A percentile compares a stretch with the other conserved stretches of the same genome.
phyloP scores from a whole-genome alignment of 345 rosid genomes.

The Gossypium longicalyx region DNA sequence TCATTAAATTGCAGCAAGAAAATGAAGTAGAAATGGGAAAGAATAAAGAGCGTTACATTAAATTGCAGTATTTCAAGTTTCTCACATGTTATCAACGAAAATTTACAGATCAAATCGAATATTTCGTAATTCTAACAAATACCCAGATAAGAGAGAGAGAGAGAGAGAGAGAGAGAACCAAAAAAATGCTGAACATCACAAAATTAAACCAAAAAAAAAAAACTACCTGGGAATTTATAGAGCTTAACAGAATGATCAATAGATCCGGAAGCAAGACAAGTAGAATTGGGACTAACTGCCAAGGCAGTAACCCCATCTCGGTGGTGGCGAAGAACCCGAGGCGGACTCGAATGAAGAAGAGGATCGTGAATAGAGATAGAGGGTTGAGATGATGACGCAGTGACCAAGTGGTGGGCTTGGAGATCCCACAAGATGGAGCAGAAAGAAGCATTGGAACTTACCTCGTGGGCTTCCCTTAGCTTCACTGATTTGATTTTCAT shows the following conservation, averaged over 20 bases:
- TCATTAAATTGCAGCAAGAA: not conserved
- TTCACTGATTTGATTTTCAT: slow-evolving; percentile 80
- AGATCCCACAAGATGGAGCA: slow-evolving; percentile 92
- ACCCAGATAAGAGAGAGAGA: not conserved
- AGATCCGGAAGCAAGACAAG: slow-evolving; percentile 94
- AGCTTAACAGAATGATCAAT: slow-evolving; percentile 94
- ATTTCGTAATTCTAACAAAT: not conserved
- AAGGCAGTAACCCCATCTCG: slow-evolving; percentile 88
- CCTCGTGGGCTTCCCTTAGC: slow-evolving; percentile 80
- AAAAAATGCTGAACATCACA: too few relatives aligned
- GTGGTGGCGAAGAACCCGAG: slow-evolving; percentile 82
- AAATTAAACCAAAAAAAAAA: not conserved
- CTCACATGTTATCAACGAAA: not conserved
- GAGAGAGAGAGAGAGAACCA: not conserved
- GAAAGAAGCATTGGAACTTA: slow-evolving; percentile 46
- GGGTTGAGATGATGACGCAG: slow-evolving; percentile 81
- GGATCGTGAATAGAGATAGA: slow-evolving; percentile 72
- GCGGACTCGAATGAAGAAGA: slow-evolving; percentile 50
- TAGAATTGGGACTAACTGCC: slow-evolving; percentile 79
- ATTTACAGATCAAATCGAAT: not conserved
- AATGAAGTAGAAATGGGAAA: too few relatives aligned
- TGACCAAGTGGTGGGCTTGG: slow-evolving; percentile 64
- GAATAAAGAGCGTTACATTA: too few relatives aligned
- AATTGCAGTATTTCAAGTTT: not conserved
- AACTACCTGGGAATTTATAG: slow-evolving; percentile 84